Percentiles rank a stretch among this genome's conserved stretches.
These are phyloP conservation scores for Leishmania aethiopica DNA, from an alignment of 208 protist genomes.

Conservation along the genomic window DNA sequence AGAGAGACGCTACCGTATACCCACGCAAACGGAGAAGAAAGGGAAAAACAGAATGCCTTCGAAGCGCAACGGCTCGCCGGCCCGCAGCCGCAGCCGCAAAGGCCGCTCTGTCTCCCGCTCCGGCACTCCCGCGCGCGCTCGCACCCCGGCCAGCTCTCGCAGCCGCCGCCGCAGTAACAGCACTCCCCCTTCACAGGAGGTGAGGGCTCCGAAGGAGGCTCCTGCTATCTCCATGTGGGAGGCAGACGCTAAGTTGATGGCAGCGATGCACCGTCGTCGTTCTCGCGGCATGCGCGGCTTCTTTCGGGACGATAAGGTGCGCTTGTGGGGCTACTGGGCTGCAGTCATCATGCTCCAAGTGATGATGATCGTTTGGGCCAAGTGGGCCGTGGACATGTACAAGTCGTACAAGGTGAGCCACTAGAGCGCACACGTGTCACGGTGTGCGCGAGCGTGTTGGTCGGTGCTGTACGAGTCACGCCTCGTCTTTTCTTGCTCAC, in stretches of 20 bases:
- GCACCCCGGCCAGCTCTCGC: conserved; percentile 19
- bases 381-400: conserved; percentile 68
- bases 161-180: conserved; percentile 19
- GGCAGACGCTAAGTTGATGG: conserved; percentile 44
- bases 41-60: conserved; percentile 18
- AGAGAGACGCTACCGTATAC: neutral
- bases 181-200: conserved; percentile 13
- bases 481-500: neutral
- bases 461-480: neutral
- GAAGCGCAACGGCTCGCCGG: conserved; percentile 19
- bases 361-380: conserved; percentile 61
- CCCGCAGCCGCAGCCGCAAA: conserved; percentile 28
- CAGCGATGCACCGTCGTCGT: conserved; percentile 54
- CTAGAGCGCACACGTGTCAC: neutral
- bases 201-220: conserved; percentile 5
- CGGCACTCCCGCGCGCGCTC: conserved; percentile 16
- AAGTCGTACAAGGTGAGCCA: conserved; percentile 23
- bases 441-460: neutral
- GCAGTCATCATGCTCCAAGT: conserved; percentile 66
- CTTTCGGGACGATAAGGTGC: conserved; percentile 6
- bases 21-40: neutral
- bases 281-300: conserved; percentile 20
- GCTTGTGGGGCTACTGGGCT: conserved; percentile 51
- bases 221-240: conserved; percentile 17
- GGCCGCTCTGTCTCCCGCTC: conserved; percentile 14